A percentile compares a stretch with the other conserved stretches of the same genome.
phyloP scores from a whole-genome alignment of 805 yeast species.

The Vanderwaltozyma tropicalis region DNA sequence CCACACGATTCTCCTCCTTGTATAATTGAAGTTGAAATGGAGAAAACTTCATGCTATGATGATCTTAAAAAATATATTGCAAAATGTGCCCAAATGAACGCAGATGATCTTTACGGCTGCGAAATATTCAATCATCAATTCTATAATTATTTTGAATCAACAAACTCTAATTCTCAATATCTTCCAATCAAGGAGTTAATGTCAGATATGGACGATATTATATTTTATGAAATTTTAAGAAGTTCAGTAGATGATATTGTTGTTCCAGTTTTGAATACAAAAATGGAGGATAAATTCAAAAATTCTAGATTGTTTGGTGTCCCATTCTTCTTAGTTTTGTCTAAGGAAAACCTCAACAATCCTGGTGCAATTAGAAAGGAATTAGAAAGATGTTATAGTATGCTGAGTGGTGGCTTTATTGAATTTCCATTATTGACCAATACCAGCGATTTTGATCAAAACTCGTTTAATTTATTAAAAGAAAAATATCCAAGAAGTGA shows the following conservation, averaged over 20 bases:
- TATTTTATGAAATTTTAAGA: slow-evolving; percentile 48
- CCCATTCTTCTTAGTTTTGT: slow-evolving; percentile 62
- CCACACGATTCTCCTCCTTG: slow-evolving; percentile 44
- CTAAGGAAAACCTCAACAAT: slow-evolving; percentile 42
- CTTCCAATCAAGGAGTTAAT: slow-evolving; percentile 62
- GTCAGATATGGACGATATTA: slow-evolving; percentile 47
- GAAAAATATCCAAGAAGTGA: slow-evolving; percentile 16
- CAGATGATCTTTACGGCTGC: slow-evolving; percentile 36
- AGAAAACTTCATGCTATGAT: slow-evolving; percentile 50
- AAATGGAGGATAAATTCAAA: slow-evolving; percentile 31
- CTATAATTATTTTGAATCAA: slow-evolving; percentile 56
- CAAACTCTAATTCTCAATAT: slow-evolving; percentile 41
- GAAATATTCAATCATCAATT: slow-evolving; percentile 61
- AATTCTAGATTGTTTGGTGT: slow-evolving; percentile 50
- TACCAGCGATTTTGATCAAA: slow-evolving; percentile 7
- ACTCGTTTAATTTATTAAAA: slow-evolving; percentile 31
- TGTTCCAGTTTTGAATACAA: slow-evolving; percentile 50
- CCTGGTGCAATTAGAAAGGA: slow-evolving; percentile 50
- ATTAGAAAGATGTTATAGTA: slow-evolving; percentile 40
- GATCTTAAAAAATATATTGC: slow-evolving; percentile 57
- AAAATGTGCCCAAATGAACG: slow-evolving; percentile 30
- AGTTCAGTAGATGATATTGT: slow-evolving; percentile 37
- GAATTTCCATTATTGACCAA: slow-evolving; percentile 14
- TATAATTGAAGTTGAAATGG: slow-evolving; percentile 59
- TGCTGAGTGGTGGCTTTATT: slow-evolving; percentile 35